Evolutionary conservation across 192 early-diverging fungal genomes (phyloP).

Genomic region (Dissophora globulifera): DNA sequence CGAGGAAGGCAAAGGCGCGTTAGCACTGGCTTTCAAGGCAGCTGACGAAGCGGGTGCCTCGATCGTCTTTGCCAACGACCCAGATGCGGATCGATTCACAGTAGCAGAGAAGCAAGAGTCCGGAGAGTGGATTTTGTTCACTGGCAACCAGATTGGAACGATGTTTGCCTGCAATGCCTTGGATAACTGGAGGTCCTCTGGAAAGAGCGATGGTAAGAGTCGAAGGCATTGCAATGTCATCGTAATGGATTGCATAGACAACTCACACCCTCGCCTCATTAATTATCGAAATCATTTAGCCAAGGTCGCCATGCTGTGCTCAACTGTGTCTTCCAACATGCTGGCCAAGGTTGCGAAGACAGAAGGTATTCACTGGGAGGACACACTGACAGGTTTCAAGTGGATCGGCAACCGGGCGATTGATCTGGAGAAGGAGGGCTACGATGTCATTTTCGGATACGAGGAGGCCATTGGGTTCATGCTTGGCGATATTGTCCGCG

Average conservation of each 20-base stretch:
- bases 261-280: no score
- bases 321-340: conserved; percentile 90
- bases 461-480: conserved; percentile 97
- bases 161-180: conserved; percentile 78
- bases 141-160: conserved; percentile 91
- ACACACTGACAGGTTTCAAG: conserved; percentile 97
- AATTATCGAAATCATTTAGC: conserved; percentile 47
- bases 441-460: conserved; percentile 83
- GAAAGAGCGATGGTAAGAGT: conserved; percentile 54
- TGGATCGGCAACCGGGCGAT: conserved; percentile 91
- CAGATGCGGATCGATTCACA: conserved; percentile 93
- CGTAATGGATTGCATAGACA: no score
- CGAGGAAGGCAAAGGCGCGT: conserved; percentile 87
- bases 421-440: conserved; percentile 71
- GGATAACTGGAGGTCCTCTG: conserved; percentile 60
- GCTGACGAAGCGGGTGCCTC: conserved; percentile 65
- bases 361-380: conserved; percentile 87
- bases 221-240: not conserved
- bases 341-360: conserved; percentile 74
- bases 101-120: conserved; percentile 81
- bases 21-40: conserved; percentile 73
- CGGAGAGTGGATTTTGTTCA: conserved; percentile 83
- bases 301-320: conserved; percentile 82
- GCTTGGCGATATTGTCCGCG: conserved; percentile 77
- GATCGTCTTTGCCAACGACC: conserved; percentile 93